Evolutionary conservation across 495 filamentous ascomycete genomes (phyloP), one percentile per base, ranked within the genome.

Genomic region (Aspergillus nidulans): DNA sequence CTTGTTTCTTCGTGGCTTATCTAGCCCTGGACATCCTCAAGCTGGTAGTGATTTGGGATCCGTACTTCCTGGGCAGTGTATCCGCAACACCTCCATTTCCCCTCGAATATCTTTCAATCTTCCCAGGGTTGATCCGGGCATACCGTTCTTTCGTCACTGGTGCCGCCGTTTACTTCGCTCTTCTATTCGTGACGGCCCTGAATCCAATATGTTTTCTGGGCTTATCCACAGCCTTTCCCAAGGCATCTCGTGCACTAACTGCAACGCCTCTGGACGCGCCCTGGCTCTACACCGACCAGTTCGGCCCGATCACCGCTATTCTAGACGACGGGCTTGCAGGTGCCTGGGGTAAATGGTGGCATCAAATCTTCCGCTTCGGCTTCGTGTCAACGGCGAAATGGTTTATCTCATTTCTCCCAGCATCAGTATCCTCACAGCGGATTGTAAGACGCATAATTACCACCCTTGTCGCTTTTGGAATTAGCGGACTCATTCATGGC

Each of bases 261-360:
- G 62, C 75, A 23, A 76, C 77, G 25, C 75, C 76, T 8, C 72
- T 80, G 23, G 75, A 71, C 5, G 79, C 78, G 49, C 68, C 86
- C 1, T 90, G 84, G 84, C 75, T 85, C 6, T 86, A 91, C 57
- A 78, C 89, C 0, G 75, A 78, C 30, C 62, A 72, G 16, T 89
- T 81, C 61, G 91, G 89, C 13, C 74, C 79, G 1, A 71, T 80
- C 54, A 54, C 53, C 2, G 63, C 72, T 8, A 71, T 92, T 5
- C 63, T 86, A 4, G 78, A 87, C 49, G 69, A 83, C 42, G 90
- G 90, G 0, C 69, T 96, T 1, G 74, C 79, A 7, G 90, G 90
- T 25, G 82, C 85, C 60, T 96, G 91, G 91, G 82, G 86, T 39
- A 78, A 73, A 15, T 95, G 86, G 85, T 96, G 91, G 91, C 91